Percentiles rank a stretch among this genome's conserved stretches.
phyloP scores from a whole-genome alignment of 2,329 filamentous ascomycete species.

The Hortaea werneckii region DNA sequence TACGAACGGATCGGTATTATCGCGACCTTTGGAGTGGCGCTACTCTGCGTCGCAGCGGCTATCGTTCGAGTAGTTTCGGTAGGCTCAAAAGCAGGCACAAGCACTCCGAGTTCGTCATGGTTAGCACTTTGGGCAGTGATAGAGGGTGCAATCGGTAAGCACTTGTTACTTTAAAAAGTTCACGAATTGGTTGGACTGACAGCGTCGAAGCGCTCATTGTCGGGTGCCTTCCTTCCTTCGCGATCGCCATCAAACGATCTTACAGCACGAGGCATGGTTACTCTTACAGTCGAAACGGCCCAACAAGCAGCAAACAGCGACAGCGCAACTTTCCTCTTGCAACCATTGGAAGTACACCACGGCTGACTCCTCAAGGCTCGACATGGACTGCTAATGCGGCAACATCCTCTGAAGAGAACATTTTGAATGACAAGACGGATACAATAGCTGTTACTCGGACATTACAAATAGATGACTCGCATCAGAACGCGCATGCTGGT shows the following conservation, averaged over 20 bases:
- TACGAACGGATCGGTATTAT: not conserved
- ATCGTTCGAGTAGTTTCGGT: not conserved
- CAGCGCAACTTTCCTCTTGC: not conserved
- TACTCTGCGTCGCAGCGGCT: not conserved
- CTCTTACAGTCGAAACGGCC: not conserved
- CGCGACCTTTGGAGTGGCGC: not conserved
- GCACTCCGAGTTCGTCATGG: not conserved
- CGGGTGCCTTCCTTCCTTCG: not conserved
- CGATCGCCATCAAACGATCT: not conserved
- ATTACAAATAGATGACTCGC: too few species aligned
- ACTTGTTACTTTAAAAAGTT: not conserved
- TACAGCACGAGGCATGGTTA: not conserved
- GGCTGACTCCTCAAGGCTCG: not conserved
- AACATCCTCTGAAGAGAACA: not conserved
- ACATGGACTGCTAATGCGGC: not conserved
- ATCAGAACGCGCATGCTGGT: too few species aligned
- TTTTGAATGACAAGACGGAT: not conserved
- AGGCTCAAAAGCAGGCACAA: not conserved
- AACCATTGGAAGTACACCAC: not conserved
- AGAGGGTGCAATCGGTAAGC: not conserved
- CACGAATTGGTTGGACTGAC: not conserved
- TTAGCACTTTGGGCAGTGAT: not conserved
- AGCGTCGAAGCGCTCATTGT: not conserved
- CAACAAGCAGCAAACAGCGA: not conserved
- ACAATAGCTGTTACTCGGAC: too few species aligned